Evolutionary conservation across 1,139 yeast genomes (phyloP).

Genomic region (Nakaseomyces uthaithaninus): DNA sequence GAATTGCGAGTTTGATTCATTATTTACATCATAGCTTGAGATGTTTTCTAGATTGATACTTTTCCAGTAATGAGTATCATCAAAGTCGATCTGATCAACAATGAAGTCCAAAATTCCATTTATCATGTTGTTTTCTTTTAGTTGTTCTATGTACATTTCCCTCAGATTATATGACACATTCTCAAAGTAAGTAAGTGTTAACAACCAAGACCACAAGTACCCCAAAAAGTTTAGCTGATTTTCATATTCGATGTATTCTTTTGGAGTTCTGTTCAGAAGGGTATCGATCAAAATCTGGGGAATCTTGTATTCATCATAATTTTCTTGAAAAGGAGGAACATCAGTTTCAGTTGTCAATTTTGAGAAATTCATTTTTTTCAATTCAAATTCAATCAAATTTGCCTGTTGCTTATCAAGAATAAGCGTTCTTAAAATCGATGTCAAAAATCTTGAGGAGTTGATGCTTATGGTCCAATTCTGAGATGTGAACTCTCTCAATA

Average conservation of each 20-base stretch:
- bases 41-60: slow-evolving; percentile 26
- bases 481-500: neutral
- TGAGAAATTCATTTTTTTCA: slow-evolving; percentile 30
- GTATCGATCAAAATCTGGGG: slow-evolving; percentile 19
- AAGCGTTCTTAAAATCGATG: slow-evolving; percentile 32
- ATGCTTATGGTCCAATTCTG: slow-evolving; percentile 11
- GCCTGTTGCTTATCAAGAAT: slow-evolving; percentile 44
- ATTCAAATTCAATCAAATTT: slow-evolving; percentile 53
- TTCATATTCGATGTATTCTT: slow-evolving; percentile 38
- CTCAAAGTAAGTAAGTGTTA: slow-evolving; percentile 55
- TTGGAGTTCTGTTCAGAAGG: slow-evolving; percentile 17
- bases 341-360: slow-evolving; percentile 24
- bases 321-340: slow-evolving; percentile 16
- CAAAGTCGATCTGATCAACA: slow-evolving; percentile 38
- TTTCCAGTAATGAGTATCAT: slow-evolving; percentile 33
- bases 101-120: slow-evolving; percentile 43
- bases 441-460: slow-evolving; percentile 35
- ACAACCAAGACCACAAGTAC: slow-evolving; percentile 65
- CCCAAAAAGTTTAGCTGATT: slow-evolving; percentile 34
- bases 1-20: slow-evolving; percentile 20
- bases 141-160: slow-evolving; percentile 49
- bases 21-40: slow-evolving; percentile 21
- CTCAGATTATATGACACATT: slow-evolving; percentile 61
- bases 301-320: slow-evolving; percentile 20
- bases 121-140: slow-evolving; percentile 43